Evolutionary conservation across 257 asterid genomes (phyloP).

Genomic region (Jacaranda copaia): DNA sequence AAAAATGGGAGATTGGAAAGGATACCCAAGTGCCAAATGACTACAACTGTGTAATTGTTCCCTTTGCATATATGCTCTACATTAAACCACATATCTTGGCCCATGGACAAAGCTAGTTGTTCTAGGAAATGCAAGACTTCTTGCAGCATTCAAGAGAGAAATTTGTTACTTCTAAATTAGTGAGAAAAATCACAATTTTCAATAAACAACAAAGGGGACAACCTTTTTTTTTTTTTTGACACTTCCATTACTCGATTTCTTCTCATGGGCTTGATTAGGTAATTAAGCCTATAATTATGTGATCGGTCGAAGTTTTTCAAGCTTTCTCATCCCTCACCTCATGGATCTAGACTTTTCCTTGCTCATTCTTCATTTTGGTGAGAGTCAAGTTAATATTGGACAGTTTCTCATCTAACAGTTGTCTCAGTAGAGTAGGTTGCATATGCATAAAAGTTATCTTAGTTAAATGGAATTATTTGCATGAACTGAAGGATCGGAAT

Average conservation of each 20-base stretch:
- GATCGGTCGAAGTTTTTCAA: too few relatives aligned
- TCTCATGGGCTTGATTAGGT: neutral
- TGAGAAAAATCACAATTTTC: neutral
- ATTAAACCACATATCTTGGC: slow-evolving; percentile 65
- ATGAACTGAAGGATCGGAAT: too few relatives aligned
- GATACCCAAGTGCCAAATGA: slow-evolving; percentile 79
- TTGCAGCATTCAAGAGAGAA: slow-evolving; percentile 42
- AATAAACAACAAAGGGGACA: neutral
- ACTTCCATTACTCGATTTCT: neutral
- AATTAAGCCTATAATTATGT: too few relatives aligned
- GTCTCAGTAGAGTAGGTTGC: too few relatives aligned
- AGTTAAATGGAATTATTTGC: neutral
- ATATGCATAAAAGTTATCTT: too few relatives aligned
- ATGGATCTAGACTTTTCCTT: too few relatives aligned
- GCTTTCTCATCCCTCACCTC: too few relatives aligned
- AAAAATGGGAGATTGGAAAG: neutral
- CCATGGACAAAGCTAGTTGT: slow-evolving; percentile 65
- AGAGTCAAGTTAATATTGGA: too few relatives aligned
- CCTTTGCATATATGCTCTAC: slow-evolving; percentile 64
- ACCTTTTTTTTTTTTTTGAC: slow-evolving; percentile 58
- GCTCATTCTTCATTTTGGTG: too few relatives aligned
- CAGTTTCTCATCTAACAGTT: too few relatives aligned
- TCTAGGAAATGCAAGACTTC: slow-evolving; percentile 62
- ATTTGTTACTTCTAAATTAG: neutral
- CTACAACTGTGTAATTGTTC: slow-evolving; percentile 54